Percentiles rank a stretch among this genome's conserved stretches.
Evolutionary conservation across 352 stramenopile species (phyloP).

Genomic region (Phytopythium boreale): DNA sequence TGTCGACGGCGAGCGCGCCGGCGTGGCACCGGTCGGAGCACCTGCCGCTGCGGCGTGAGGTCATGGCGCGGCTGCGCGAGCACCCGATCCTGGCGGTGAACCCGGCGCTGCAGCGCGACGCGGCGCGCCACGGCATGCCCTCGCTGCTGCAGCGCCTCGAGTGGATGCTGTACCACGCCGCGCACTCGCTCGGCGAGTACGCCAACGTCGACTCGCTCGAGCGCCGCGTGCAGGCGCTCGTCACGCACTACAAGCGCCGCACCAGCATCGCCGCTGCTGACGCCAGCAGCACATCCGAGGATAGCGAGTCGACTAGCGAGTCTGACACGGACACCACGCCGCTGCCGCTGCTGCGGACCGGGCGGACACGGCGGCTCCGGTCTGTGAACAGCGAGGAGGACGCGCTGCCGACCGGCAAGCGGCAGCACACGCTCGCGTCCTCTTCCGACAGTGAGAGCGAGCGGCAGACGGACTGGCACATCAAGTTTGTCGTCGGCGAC

Average conservation of each 20-base stretch:
- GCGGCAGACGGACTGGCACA: neutral
- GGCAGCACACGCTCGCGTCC: neutral
- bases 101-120: constrained; percentile 8
- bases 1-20: neutral
- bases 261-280: constrained; percentile 7
- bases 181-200: constrained; percentile 63
- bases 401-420: constrained; percentile 3
- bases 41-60: constrained; percentile 39
- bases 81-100: constrained; percentile 25
- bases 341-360: neutral
- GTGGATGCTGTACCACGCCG: constrained; percentile 73
- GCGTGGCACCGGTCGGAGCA: constrained; percentile 36
- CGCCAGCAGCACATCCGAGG: constrained; percentile 6
- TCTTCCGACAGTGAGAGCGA: neutral
- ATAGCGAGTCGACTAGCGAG: constrained; percentile 13
- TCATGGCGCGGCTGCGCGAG: constrained; percentile 43
- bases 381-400: constrained; percentile 3
- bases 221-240: constrained; percentile 66
- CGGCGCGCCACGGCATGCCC: constrained; percentile 17
- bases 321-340: neutral
- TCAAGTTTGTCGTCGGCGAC: constrained; percentile 8
- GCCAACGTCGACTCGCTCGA: constrained; percentile 57
- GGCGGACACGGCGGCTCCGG: neutral
- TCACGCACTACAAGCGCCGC: constrained; percentile 54
- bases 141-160: constrained; percentile 71